A percentile compares a stretch with the other conserved stretches of the same genome.
These are phyloP conservation scores for Solanum habrochaites DNA, from an alignment of 257 asterid genomes.

Conservation along the genomic window DNA sequence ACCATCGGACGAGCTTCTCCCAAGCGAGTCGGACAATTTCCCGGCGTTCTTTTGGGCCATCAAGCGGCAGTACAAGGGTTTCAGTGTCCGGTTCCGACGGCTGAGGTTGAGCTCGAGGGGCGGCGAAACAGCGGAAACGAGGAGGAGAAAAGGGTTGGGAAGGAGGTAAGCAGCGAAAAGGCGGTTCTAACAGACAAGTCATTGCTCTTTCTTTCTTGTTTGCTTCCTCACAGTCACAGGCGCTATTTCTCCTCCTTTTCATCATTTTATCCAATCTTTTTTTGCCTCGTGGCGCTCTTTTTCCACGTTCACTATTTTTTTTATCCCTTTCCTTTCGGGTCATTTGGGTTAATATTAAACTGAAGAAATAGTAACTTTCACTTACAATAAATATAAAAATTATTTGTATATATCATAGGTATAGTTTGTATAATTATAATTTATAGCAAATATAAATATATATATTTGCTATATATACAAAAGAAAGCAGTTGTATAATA, in stretches of 20 bases:
- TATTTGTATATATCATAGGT: no score
- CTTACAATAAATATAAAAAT: no score
- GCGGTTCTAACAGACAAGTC: slow-evolving; percentile 43
- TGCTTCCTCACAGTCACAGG: neutral
- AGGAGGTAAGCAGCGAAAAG: slow-evolving; percentile 12
- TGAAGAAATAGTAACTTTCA: no score
- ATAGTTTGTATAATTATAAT: no score
- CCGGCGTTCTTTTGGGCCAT: slow-evolving; percentile 48
- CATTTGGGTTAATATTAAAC: neutral
- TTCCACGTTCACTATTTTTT: neutral
- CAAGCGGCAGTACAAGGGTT: slow-evolving; percentile 13
- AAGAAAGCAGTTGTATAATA: no score
- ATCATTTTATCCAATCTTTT: neutral
- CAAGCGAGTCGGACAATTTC: slow-evolving; percentile 72
- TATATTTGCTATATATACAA: no score
- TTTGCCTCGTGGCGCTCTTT: neutral
- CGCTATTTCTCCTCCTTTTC: neutral
- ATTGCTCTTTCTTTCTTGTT: slow-evolving; percentile 10
- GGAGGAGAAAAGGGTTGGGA: slow-evolving; percentile 17
- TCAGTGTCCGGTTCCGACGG: neutral
- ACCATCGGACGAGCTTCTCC: slow-evolving; percentile 94
- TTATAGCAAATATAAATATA: no score
- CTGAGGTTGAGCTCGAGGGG: slow-evolving; percentile 14
- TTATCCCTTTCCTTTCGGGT: neutral
- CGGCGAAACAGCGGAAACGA: slow-evolving; percentile 8